Evolutionary conservation across 495 filamentous ascomycete genomes (phyloP).

Genomic region (Jackrogersella minutella): DNA sequence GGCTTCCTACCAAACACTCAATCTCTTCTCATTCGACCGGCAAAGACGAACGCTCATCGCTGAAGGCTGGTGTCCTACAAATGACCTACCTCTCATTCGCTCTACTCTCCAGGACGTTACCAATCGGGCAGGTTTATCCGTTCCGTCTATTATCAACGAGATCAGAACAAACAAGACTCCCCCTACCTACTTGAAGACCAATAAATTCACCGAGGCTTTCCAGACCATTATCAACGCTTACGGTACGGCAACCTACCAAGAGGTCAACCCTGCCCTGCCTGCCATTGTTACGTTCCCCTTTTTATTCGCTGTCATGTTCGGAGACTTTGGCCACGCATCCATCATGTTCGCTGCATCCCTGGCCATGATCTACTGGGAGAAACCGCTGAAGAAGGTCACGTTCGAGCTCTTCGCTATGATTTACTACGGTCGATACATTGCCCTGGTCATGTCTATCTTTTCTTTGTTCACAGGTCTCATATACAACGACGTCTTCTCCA

Average conservation of each 20-base stretch:
- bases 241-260: slow-evolving; percentile 93
- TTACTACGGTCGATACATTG: slow-evolving; percentile 98
- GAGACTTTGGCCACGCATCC: slow-evolving; percentile 90
- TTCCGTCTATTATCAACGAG: slow-evolving; percentile 97
- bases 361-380: slow-evolving; percentile 96
- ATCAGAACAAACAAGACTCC: slow-evolving; percentile 96
- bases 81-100: slow-evolving; percentile 88
- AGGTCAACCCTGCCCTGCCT: slow-evolving; percentile 94
- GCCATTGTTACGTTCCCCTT: slow-evolving; percentile 98
- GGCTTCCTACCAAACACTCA: slow-evolving; percentile 95
- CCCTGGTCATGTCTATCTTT: slow-evolving; percentile 96
- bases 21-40: slow-evolving; percentile 95
- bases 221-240: slow-evolving; percentile 99
- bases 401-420: slow-evolving; percentile 98
- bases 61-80: slow-evolving; percentile 96
- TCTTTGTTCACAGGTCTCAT: slow-evolving; percentile 97
- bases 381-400: slow-evolving; percentile 85
- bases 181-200: slow-evolving; percentile 94
- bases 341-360: slow-evolving; percentile 82
- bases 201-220: slow-evolving; percentile 97
- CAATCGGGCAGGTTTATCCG: slow-evolving; percentile 89
- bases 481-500: slow-evolving; percentile 98
- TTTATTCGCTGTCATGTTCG: slow-evolving; percentile 99
- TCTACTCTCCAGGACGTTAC: slow-evolving; percentile 97
- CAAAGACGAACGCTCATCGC: slow-evolving; percentile 95